These are phyloP conservation scores for Abrus pulchellus DNA, from an alignment of 306 rosid species.

Conservation along the genomic window DNA sequence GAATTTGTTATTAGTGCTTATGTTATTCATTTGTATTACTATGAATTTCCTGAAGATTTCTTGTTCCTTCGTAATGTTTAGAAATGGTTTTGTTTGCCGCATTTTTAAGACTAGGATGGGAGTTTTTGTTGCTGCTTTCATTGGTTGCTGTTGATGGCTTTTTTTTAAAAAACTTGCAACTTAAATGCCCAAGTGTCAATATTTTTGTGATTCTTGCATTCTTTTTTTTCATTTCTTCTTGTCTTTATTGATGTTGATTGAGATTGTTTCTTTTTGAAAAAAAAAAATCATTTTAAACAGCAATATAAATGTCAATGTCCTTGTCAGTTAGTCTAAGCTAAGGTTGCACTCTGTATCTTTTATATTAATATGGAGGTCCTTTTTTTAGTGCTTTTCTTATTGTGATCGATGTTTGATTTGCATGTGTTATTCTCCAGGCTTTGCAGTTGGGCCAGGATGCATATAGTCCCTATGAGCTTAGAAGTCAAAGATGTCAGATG, in stretches of 20 bases:
- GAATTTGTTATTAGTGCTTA: background rate
- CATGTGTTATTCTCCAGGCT: slow-evolving; percentile 63
- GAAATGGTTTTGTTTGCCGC: background rate
- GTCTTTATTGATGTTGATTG: slow-evolving; percentile 17
- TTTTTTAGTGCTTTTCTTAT: slow-evolving; percentile 13
- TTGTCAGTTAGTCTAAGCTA: slow-evolving; percentile 11
- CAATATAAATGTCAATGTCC: slow-evolving; percentile 2
- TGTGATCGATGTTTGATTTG: slow-evolving; percentile 13
- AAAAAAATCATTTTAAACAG: background rate
- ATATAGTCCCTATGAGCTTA: slow-evolving; percentile 67
- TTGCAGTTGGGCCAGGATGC: slow-evolving; percentile 91
- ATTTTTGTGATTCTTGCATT: background rate
- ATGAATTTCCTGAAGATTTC: background rate
- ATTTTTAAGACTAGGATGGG: background rate
- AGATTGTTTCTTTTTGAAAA: background rate
- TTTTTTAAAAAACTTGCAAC: background rate
- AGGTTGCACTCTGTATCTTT: background rate
- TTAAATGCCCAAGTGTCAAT: background rate
- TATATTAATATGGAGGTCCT: background rate
- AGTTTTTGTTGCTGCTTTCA: background rate
- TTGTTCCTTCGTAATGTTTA: background rate
- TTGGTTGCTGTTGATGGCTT: background rate
- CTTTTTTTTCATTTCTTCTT: background rate
- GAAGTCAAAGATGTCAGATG: slow-evolving; percentile 96
- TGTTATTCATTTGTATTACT: slow-evolving; percentile 4